Base-by-base conservation (phyloP, 1,284 basidiomycete species). In the Heterobasidion irregulare region DNA sequence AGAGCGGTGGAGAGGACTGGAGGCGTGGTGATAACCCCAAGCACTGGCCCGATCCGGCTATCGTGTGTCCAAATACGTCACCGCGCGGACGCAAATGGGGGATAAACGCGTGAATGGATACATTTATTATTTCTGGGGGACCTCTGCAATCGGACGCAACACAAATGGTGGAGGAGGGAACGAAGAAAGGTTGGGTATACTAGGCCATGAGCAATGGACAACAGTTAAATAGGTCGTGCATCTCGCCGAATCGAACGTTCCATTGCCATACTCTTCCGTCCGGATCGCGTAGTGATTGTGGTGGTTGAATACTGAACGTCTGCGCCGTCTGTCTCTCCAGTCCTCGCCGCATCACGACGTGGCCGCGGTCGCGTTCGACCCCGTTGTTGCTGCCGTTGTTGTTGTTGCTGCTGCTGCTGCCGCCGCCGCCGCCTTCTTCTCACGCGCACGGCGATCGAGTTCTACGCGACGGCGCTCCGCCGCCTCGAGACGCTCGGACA, bases 401-500 rank as follows among this genome's bases (percentile, higher is more conserved):
- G 26, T 26, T 26, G 26, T 5, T 5, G 26, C 26, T 26, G 26
- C 26, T 26, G 26, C 26, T 5, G 26, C 26, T 3, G 26, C 26
- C 2, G 26, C 26, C 2, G 26, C 26, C 26, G 26, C 26, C n/a
- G 38, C 8, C 38, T 2, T 6, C 38, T n/a, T 10, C 38, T 41
- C 38, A n/a, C 38, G 38, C 38, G 38, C 38, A 10, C n/a, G 10
- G 38, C 38, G 38, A 41, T 70, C 75, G 53, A 88, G 69, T 67
- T 84, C 81, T 60, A 73, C 72, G 63, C 82, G 78, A 61, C 75
- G 77, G 57, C 79, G 75, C 69, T 89, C 86, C 32, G 84, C 85
- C 38, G 83, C 83, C 68, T 88, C 84, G 59, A 90, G 72, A 61
- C 87, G 74, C 60, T 83, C 85, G 19, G 78, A 78, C 84, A 90